Evolutionary conservation across 176 grass and related monocot genomes (phyloP), one percentile per base, ranked within the genome.

Genomic region (Leersia perrieri): DNA sequence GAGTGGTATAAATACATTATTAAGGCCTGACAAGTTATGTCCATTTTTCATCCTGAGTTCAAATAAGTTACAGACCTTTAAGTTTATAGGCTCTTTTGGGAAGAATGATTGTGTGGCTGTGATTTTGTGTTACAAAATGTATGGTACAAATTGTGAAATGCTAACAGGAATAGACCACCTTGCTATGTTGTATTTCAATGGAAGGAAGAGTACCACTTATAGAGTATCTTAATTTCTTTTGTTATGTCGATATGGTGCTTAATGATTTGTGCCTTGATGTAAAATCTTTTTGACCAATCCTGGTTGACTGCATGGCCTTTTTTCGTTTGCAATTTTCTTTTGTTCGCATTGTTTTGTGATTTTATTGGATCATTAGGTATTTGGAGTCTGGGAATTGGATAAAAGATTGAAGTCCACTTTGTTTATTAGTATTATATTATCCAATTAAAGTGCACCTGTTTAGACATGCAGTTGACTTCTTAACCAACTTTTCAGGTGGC

Each of bases 401-500:
- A 47, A 65, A 80, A 69, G 9, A 41, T 41, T 2, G 57, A 63
- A 29, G 22, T 30, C 12, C 27, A 3, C 3, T 18, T n/a, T 41
- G 9, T 11, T 29, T 15, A 22, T 16, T 15, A 44, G 25, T 63
- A 20, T 31, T 18, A 20, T 41, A 25, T 28, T 44, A 58, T 25
- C 53, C 22, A 31, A 63, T 76, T 76, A 31, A 42, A 64, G n/a
- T n/a, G 26, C 20, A 81, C 35, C 55, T 33, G 13, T 73, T 82
- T 33, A 33, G 2, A 29, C 36, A 65, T 25, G 51, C 22, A 66
- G 35, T 60, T 83, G 74, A 88, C 30, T 53, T 53, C 14, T 78
- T 47, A 78, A 39, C 44, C 86, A 91, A 82, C 76, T 79, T 40
- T 33, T 72, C 82, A 78, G 82, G 67, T 86, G 82, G 74, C 23